These are phyloP conservation scores for Naegleria gruberi DNA, from an alignment of 208 protist species.

Conservation along the genomic window DNA sequence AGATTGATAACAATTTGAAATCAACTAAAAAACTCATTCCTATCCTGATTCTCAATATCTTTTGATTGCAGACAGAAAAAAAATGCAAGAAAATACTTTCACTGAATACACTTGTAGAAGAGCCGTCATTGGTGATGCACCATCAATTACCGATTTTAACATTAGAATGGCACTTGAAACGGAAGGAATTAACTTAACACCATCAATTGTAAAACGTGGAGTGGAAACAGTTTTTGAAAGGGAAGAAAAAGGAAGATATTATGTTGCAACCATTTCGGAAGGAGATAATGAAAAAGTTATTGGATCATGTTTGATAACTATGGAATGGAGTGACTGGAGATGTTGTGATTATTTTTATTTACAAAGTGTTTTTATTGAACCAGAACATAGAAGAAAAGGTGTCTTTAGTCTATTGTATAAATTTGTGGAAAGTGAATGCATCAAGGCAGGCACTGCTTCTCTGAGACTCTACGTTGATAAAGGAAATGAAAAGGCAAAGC, in stretches of 20 bases:
- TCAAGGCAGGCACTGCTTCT: neutral
- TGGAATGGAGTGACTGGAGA: conserved; percentile 1
- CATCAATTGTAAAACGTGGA: neutral
- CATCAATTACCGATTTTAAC: neutral
- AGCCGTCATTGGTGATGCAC: neutral
- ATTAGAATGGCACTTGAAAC: neutral
- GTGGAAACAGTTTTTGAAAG: neutral
- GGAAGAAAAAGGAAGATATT: neutral
- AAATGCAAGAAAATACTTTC: neutral
- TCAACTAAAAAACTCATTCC: too few species aligned
- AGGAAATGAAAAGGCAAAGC: neutral
- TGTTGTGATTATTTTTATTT: neutral
- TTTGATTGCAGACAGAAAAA: too few species aligned
- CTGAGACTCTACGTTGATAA: neutral
- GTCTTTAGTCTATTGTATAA: neutral
- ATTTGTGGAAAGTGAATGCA: neutral
- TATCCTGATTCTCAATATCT: too few species aligned
- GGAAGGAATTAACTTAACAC: neutral
- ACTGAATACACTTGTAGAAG: neutral
- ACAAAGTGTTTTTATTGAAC: neutral
- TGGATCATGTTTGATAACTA: neutral
- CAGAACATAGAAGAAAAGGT: neutral
- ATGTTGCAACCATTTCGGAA: neutral
- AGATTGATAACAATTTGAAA: too few species aligned
- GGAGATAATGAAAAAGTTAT: neutral